Evolutionary conservation across 83 land plant species (phyloP).

Genomic region (Diphasiastrum complanatum): DNA sequence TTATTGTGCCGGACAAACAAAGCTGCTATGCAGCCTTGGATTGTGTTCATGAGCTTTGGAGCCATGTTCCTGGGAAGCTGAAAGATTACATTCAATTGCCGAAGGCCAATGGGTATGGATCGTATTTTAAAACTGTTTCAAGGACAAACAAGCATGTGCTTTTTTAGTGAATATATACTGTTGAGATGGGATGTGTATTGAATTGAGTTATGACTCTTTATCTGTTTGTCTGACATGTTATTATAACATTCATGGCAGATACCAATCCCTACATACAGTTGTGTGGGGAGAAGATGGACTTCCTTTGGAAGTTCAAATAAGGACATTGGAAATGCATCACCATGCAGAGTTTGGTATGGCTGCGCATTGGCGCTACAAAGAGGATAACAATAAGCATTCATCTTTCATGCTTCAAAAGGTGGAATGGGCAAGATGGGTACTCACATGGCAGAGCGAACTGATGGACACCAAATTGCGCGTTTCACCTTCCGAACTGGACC

Average conservation of each 20-base stretch:
- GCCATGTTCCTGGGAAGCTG: slow-evolving; percentile 4
- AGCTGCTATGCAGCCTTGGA: slow-evolving; percentile 10
- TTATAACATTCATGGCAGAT: slow-evolving; percentile 35
- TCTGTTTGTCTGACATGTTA: slow-evolving; percentile 3
- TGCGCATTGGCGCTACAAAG: slow-evolving; percentile 98
- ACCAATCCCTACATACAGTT: slow-evolving; percentile 89
- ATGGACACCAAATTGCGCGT: slow-evolving; percentile 53
- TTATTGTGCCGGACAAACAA: slow-evolving; percentile 1
- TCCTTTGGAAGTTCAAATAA: slow-evolving; percentile 86
- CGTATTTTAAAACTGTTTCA: too few species aligned
- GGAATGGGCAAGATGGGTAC: slow-evolving; percentile 95
- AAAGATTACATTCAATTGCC: slow-evolving; percentile 72
- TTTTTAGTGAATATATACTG: not conserved
- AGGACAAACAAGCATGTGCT: not conserved
- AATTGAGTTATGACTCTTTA: not conserved
- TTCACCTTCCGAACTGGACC: slow-evolving; percentile 35
- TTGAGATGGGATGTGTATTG: not conserved
- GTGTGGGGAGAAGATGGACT: slow-evolving; percentile 62
- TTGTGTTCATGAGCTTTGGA: slow-evolving; percentile 5
- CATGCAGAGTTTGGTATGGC: slow-evolving; percentile 95
- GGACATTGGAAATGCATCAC: slow-evolving; percentile 85
- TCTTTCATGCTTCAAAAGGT: slow-evolving; percentile 75
- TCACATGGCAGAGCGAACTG: slow-evolving; percentile 85
- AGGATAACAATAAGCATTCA: slow-evolving; percentile 59
- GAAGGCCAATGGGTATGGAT: slow-evolving; percentile 75